A percentile compares a stretch with the other conserved stretches of the same genome.
phyloP scores from a whole-genome alignment of 129 eudicot genomes.

The Rutidosis leptorrhynchoides region DNA sequence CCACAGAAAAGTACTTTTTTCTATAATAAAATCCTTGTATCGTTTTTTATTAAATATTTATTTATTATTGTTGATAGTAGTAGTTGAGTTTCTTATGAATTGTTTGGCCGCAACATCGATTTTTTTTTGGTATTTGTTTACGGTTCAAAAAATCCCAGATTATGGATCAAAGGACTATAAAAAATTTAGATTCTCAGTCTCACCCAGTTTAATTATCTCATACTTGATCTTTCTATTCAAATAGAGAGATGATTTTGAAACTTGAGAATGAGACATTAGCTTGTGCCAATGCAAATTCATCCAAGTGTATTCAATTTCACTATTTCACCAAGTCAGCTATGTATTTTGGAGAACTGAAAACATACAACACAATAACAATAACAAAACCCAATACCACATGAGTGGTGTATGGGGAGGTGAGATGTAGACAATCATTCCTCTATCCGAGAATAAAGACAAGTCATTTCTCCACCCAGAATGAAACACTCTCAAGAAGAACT shows the following conservation, averaged over 20 bases:
- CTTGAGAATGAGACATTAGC: not conserved
- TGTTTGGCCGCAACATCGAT: not conserved
- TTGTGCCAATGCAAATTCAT: not conserved
- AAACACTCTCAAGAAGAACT: too few species aligned
- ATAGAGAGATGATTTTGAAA: not conserved
- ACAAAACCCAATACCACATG: too few species aligned
- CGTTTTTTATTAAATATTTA: not conserved
- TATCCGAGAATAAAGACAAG: too few species aligned
- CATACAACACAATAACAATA: too few species aligned
- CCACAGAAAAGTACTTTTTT: not conserved
- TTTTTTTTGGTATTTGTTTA: slow-evolving; percentile 6
- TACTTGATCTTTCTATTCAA: not conserved
- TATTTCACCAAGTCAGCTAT: not conserved
- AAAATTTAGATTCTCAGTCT: slow-evolving; percentile 3
- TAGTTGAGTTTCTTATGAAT: slow-evolving; percentile 9
- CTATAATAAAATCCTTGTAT: slow-evolving; percentile 11
- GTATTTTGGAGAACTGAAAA: not conserved
- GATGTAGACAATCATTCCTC: too few species aligned
- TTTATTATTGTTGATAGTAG: not conserved
- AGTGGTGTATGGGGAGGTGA: too few species aligned
- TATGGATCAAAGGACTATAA: not conserved
- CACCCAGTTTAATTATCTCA: not conserved
- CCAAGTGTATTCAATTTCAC: not conserved
- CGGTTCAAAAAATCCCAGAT: not conserved
- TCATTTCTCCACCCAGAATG: too few species aligned